These are phyloP conservation scores for Wallacemonas sp. DNA, from an alignment of 208 protist genomes.

Conservation along the genomic window DNA sequence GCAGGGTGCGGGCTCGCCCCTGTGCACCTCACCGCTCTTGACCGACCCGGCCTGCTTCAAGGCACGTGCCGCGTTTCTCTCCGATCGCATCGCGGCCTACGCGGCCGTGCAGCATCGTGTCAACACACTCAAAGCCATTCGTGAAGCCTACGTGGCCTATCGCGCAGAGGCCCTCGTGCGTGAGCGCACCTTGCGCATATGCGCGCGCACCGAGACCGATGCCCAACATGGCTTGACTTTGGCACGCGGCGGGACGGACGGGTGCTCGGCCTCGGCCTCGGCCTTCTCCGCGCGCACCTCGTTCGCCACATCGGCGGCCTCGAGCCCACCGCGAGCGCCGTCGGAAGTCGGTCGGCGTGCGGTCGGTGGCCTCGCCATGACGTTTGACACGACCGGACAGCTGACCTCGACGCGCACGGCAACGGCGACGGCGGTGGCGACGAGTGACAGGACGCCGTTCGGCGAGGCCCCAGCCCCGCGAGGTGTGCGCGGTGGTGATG, in stretches of 20 bases:
- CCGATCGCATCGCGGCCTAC: conserved; percentile 60
- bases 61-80: conserved; percentile 61
- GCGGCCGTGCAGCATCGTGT: conserved; percentile 44
- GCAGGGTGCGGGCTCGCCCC: conserved; percentile 21
- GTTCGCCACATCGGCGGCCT: no score
- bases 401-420: background rate
- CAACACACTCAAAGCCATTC: conserved; percentile 42
- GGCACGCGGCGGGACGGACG: background rate
- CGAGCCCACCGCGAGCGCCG: no score
- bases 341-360: background rate
- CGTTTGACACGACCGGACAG: conserved; percentile 6
- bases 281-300: no score
- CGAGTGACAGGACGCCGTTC: no score
- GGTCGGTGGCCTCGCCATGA: conserved; percentile 23
- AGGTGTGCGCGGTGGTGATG: no score
- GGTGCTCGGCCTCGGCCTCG: no score
- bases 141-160: conserved; percentile 23
- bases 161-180: conserved; percentile 30
- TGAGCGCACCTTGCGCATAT: conserved; percentile 26
- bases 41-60: conserved; percentile 50
- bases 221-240: background rate
- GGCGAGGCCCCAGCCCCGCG: no score
- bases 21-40: conserved; percentile 57
- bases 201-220: conserved; percentile 18
- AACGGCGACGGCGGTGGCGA: no score